Base-by-base conservation (phyloP, 306 rosid genomes). In the Ormosia semicastrata region DNA sequence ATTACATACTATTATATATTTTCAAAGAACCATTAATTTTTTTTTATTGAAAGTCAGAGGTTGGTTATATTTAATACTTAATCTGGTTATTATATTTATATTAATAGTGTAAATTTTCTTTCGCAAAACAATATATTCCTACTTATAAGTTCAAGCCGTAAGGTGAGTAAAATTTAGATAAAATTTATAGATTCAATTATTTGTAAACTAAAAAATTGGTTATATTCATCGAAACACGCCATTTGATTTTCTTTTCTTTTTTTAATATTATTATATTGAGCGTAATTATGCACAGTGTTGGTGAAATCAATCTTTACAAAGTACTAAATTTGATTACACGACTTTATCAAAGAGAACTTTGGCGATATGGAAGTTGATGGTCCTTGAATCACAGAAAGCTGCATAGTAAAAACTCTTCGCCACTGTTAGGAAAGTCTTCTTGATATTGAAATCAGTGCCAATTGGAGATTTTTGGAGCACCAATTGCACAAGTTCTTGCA, bases 291-390 rank as follows among this genome's bases (percentile, higher is more conserved):
- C 39, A 76, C 78, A 86, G 6, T 36, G 57, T 72, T 33, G 77
- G 46, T 12, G 59, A 54, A 18, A 34, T 65, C 66, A 0, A 30
- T 46, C 14, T n/a, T 63, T 47, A 36, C 8, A 7, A 46, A 40
- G 8, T 47, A 60, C 4, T 12, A 29, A 53, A 69, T 14, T 14
- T 76, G 59, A 71, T 88, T 74, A 93, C 40, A 80, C 64, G 15
- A 90, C 92, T 89, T 88, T 85, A 85, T 96, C 90, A 78, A 92
- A 96, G 60, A 96, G 94, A 57, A 93, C 97, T 90, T 89, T 88
- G 41, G 89, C 86, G 36, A 94, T 86, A 83, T 96, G 99, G 81
- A 78, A 75, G 85, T 86, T 87, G 78, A 87, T 85, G 40, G 96
- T 91, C 77, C 84, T 85, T 69, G 88, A 74, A 68, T 96, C 94